These are phyloP conservation scores for Helianthus tuberosus DNA, from an alignment of 129 eudicot genomes.

Conservation along the genomic window DNA sequence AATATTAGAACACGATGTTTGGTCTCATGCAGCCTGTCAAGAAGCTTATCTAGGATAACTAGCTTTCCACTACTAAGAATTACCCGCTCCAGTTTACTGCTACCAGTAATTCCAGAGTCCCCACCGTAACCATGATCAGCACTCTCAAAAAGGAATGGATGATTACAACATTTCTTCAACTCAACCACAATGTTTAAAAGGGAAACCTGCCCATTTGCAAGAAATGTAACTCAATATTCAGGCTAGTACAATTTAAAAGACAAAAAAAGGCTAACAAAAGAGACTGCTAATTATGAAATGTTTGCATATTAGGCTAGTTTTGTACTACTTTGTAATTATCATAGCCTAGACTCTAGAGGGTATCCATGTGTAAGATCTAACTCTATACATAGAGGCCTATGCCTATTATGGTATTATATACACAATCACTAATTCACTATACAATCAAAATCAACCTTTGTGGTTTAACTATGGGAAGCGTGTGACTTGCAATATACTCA, in stretches of 20 bases:
- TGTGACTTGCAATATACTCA: background rate
- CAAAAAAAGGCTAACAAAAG: background rate
- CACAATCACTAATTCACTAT: too few species aligned
- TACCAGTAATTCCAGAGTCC: constrained; percentile 69
- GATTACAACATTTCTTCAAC: constrained; percentile 99
- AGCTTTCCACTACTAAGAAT: constrained; percentile 96
- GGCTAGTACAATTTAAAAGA: background rate
- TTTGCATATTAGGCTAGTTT: background rate
- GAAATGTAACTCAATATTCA: constrained; percentile 12
- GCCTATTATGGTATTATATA: too few species aligned
- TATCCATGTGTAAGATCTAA: too few species aligned
- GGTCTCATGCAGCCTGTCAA: constrained; percentile 84
- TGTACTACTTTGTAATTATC: too few species aligned
- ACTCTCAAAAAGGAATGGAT: constrained; percentile 97
- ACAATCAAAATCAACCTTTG: too few species aligned
- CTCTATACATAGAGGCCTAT: too few species aligned
- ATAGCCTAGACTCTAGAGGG: too few species aligned
- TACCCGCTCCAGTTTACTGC: constrained; percentile 86
- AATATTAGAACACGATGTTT: constrained; percentile 96
- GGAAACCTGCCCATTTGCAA: constrained; percentile 66
- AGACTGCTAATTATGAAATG: background rate
- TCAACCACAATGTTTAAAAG: constrained; percentile 95
- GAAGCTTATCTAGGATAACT: constrained; percentile 92
- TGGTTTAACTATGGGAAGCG: background rate
- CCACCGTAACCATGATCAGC: constrained; percentile 99